Conservation (phyloP, 352 stramenopile species). For the Globisporangium rhizosaccharum region DNA sequence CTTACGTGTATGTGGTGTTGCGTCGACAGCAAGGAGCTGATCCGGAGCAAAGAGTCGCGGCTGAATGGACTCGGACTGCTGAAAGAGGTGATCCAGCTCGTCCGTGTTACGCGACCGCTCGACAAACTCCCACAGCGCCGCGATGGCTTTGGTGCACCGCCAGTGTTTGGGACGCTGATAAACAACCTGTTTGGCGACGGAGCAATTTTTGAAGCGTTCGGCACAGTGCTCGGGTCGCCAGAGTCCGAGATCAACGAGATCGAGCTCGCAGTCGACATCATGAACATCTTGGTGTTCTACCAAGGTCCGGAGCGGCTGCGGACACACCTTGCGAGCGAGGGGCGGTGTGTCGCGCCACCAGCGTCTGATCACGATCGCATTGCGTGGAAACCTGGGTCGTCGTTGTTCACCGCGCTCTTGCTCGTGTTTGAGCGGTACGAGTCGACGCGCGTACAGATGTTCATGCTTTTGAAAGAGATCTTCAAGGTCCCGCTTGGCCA, state of each 20-base stretch:
- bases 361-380: slow-evolving; percentile 60
- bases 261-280: slow-evolving; percentile 49
- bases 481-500: slow-evolving; percentile 66
- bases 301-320: slow-evolving; percentile 64
- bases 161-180: slow-evolving; percentile 57
- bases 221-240: slow-evolving; percentile 32
- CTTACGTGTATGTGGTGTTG: slow-evolving; percentile 7
- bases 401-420: slow-evolving; percentile 67
- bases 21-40: slow-evolving; percentile 39
- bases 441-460: slow-evolving; percentile 51
- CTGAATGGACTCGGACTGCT: slow-evolving; percentile 54
- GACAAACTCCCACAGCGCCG: slow-evolving; percentile 56
- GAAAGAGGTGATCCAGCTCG: slow-evolving; percentile 68
- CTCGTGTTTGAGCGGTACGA: slow-evolving; percentile 67
- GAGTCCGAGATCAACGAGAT: slow-evolving; percentile 46
- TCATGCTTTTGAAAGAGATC: slow-evolving; percentile 65
- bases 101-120: slow-evolving; percentile 52
- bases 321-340: slow-evolving; percentile 60
- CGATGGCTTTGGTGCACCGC: slow-evolving; percentile 42
- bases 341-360: slow-evolving; percentile 55
- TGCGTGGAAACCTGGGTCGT: slow-evolving; percentile 54
- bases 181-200: slow-evolving; percentile 66
- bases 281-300: slow-evolving; percentile 69
- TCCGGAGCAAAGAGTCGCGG: slow-evolving; percentile 29
- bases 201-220: slow-evolving; percentile 53